These are phyloP conservation scores for Saprolegnia diclina DNA, from an alignment of 352 stramenopile species.

Conservation along the genomic window DNA sequence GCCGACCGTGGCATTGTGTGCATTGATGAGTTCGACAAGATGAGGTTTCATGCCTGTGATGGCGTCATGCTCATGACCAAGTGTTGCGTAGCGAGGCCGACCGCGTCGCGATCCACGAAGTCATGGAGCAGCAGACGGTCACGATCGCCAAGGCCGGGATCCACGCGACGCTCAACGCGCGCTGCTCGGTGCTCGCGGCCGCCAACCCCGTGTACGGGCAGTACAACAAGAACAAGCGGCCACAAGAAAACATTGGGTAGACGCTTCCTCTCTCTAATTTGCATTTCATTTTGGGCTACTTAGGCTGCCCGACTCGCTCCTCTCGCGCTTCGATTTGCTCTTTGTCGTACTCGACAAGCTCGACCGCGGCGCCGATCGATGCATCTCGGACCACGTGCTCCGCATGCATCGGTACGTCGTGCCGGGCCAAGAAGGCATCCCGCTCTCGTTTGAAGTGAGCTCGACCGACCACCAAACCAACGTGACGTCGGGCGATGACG, in stretches of 20 bases:
- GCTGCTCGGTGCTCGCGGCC: constrained; percentile 97
- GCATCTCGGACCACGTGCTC: constrained; percentile 97
- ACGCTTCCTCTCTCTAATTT: no score
- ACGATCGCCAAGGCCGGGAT: constrained; percentile 99
- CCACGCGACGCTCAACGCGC: constrained; percentile 97
- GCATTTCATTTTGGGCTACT: no score
- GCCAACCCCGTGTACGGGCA: constrained; percentile 99
- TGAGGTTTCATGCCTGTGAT: constrained; percentile 58
- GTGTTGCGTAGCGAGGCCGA: constrained; percentile 79
- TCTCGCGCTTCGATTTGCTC: constrained; percentile 99
- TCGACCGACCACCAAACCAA: constrained; percentile 74
- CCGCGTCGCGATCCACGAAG: constrained; percentile 99
- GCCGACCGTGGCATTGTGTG: constrained; percentile 98
- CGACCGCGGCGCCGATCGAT: constrained; percentile 90
- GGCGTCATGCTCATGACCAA: neutral
- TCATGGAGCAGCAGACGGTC: constrained; percentile 99
- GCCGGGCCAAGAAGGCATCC: constrained; percentile 79
- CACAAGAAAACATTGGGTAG: constrained; percentile 98
- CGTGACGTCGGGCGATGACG: constrained; percentile 45
- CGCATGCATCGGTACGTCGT: constrained; percentile 93
- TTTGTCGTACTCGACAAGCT: constrained; percentile 99
- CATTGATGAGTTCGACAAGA: constrained; percentile 99
- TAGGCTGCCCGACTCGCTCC: constrained; percentile 95
- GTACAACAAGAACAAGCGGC: constrained; percentile 97
- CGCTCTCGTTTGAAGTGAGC: constrained; percentile 83